Conservation (phyloP, 768 basidiomycete species). For the Phanerodontia chrysosporium region DNA sequence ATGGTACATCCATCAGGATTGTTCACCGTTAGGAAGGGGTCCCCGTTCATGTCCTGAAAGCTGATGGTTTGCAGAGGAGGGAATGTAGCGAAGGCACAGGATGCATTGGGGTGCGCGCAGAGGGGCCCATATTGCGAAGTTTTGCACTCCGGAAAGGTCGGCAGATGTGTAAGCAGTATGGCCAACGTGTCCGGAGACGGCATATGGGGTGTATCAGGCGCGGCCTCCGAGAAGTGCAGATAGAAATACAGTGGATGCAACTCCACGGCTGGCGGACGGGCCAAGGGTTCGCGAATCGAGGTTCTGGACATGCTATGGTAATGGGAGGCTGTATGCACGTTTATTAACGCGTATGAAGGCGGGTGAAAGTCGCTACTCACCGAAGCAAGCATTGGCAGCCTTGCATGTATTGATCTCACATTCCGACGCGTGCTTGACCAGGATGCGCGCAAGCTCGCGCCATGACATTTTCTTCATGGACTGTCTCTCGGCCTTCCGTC, state of each 20-base stretch:
- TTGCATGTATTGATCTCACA: conserved; percentile 22
- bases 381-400: conserved; percentile 20
- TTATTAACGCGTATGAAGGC: neutral
- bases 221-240: conserved; percentile 19
- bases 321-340: conserved; percentile 10
- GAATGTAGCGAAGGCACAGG: conserved; percentile 23
- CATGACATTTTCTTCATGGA: conserved; percentile 1
- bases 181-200: conserved; percentile 17
- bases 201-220: conserved; percentile 1
- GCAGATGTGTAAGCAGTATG: conserved; percentile 21
- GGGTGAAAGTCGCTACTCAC: conserved; percentile 15
- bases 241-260: conserved; percentile 24
- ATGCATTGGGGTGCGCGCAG: conserved; percentile 23
- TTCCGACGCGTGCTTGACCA: conserved; percentile 16
- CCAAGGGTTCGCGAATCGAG: conserved; percentile 4
- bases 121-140: conserved; percentile 22
- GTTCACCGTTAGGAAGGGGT: conserved; percentile 18
- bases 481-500: neutral
- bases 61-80: conserved; percentile 19
- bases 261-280: conserved; percentile 4
- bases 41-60: conserved; percentile 17
- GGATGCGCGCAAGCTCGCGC: conserved; percentile 13
- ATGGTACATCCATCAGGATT: conserved; percentile 22
- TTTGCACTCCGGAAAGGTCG: conserved; percentile 21
- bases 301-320: conserved; percentile 11